Conservation (phyloP, 1,139 yeast species). For the Zygosaccharomyces sapae region DNA sequence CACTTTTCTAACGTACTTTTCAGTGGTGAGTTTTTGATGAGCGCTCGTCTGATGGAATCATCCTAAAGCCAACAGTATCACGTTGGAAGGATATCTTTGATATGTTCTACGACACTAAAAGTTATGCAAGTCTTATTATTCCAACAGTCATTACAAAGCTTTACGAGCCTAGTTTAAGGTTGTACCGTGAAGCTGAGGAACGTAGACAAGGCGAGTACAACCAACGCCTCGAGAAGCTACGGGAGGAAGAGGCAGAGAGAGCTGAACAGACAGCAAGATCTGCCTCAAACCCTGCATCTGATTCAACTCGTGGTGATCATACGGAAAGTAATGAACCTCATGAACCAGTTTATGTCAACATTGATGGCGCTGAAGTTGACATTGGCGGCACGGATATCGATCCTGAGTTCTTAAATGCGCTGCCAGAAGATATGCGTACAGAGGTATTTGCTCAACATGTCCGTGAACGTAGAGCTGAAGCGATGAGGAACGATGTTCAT, state of each 20-base stretch:
- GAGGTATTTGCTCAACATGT: slow-evolving; percentile 88
- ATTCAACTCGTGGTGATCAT: slow-evolving; percentile 8
- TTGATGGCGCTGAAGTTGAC: slow-evolving; percentile 79
- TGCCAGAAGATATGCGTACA: slow-evolving; percentile 90
- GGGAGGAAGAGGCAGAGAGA: slow-evolving; percentile 28
- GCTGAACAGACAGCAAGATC: slow-evolving; percentile 4
- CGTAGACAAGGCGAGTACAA: slow-evolving; percentile 30
- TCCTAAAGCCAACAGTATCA: slow-evolving; percentile 55
- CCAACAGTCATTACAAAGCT: slow-evolving; percentile 52
- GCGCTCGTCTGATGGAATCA: slow-evolving; percentile 31
- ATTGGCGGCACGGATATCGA: slow-evolving; percentile 89
- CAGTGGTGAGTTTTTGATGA: slow-evolving; percentile 35
- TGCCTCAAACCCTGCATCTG: slow-evolving; percentile 32
- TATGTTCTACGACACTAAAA: slow-evolving; percentile 47
- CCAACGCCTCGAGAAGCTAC: slow-evolving; percentile 16
- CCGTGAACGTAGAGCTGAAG: slow-evolving; percentile 55
- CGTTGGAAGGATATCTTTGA: slow-evolving; percentile 65
- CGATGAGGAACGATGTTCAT: slow-evolving; percentile 43
- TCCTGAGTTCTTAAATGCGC: slow-evolving; percentile 83
- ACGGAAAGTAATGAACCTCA: slow-evolving; percentile 19
- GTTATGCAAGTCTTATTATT: slow-evolving; percentile 44
- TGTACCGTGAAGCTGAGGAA: slow-evolving; percentile 30
- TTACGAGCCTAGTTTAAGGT: slow-evolving; percentile 44
- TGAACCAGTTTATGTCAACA: slow-evolving; percentile 64
- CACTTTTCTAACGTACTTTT: slow-evolving; percentile 32